phyloP scores from a whole-genome alignment of 495 filamentous ascomycete genomes.

The Talaromyces stipitatus region DNA sequence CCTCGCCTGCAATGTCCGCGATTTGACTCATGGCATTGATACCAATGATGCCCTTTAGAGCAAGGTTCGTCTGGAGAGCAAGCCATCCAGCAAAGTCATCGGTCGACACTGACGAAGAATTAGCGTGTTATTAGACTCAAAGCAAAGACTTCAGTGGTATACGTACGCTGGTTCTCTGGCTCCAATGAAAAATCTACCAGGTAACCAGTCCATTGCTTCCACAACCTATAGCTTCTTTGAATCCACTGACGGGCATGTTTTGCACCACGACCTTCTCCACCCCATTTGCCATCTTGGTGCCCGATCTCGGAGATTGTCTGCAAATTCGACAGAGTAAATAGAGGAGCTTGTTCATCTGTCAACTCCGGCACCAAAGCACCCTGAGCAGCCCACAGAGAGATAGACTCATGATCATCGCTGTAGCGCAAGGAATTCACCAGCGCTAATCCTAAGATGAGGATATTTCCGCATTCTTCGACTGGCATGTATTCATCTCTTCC shows the following conservation, averaged over 20 bases:
- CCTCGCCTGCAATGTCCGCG: constrained; percentile 58
- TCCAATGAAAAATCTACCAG: constrained; percentile 80
- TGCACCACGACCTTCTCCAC: constrained; percentile 38
- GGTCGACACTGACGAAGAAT: constrained; percentile 52
- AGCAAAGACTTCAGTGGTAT: background rate
- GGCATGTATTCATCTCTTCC: constrained; percentile 95
- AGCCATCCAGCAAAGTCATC: constrained; percentile 96
- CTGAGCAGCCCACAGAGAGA: constrained; percentile 41
- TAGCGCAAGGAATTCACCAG: constrained; percentile 76
- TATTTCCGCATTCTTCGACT: constrained; percentile 93
- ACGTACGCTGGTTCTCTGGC: constrained; percentile 70
- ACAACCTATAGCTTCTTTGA: constrained; percentile 62
- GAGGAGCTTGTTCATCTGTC: constrained; percentile 14
- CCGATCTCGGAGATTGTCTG: constrained; percentile 36
- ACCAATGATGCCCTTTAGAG: constrained; percentile 88
- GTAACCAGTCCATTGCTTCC: constrained; percentile 91
- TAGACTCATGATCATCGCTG: constrained; percentile 46
- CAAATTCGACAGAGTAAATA: constrained; percentile 36
- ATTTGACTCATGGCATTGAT: constrained; percentile 92
- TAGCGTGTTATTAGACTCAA: background rate
- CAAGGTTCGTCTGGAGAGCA: constrained; percentile 86
- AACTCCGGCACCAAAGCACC: constrained; percentile 15
- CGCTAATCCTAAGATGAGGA: constrained; percentile 89
- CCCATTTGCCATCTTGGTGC: constrained; percentile 46
- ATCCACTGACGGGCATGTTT: constrained; percentile 51